phyloP scores from a whole-genome alignment of 2,329 filamentous ascomycete species.

The Verticillium nonalfalfae region DNA sequence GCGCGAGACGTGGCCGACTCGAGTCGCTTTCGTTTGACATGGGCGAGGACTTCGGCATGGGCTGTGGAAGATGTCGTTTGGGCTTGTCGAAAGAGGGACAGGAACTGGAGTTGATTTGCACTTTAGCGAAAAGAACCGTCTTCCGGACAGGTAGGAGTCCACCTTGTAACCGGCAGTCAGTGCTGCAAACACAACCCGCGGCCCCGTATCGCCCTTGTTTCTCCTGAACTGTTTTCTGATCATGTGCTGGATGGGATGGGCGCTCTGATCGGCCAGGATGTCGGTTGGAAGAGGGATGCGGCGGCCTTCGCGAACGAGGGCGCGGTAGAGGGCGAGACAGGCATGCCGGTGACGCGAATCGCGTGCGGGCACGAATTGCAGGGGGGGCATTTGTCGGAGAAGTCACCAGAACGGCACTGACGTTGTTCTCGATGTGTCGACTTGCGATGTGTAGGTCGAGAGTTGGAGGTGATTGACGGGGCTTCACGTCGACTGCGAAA shows the following conservation, averaged over 20 bases:
- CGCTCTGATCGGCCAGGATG: slow-evolving; percentile 19
- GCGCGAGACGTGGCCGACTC: slow-evolving; percentile 11
- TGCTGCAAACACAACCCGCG: slow-evolving; percentile 52
- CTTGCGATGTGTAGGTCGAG: too few species aligned
- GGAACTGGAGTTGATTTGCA: slow-evolving; percentile 22
- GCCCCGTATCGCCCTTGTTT: slow-evolving; percentile 51
- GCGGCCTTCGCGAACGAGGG: slow-evolving; percentile 55
- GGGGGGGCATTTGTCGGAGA: neutral
- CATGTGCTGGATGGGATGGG: slow-evolving; percentile 47
- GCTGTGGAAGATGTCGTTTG: slow-evolving; percentile 29
- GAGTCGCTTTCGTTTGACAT: slow-evolving; percentile 25
- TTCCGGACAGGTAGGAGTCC: neutral
- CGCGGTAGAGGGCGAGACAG: slow-evolving; percentile 65
- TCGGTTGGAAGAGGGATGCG: slow-evolving; percentile 46
- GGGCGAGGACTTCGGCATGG: slow-evolving; percentile 31
- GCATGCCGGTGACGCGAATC: slow-evolving; percentile 47
- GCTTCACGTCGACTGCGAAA: too few species aligned
- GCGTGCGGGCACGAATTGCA: slow-evolving; percentile 37
- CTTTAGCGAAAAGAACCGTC: too few species aligned
- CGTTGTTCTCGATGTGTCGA: neutral
- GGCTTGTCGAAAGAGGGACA: slow-evolving; percentile 32
- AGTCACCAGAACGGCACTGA: neutral
- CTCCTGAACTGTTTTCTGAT: slow-evolving; percentile 57
- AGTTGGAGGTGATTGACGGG: too few species aligned
- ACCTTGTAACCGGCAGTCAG: slow-evolving; percentile 66